A percentile compares a stretch with the other conserved stretches of the same genome.
phyloP scores from a whole-genome alignment of 2,329 filamentous ascomycete genomes.

The Penicillium sp. region DNA sequence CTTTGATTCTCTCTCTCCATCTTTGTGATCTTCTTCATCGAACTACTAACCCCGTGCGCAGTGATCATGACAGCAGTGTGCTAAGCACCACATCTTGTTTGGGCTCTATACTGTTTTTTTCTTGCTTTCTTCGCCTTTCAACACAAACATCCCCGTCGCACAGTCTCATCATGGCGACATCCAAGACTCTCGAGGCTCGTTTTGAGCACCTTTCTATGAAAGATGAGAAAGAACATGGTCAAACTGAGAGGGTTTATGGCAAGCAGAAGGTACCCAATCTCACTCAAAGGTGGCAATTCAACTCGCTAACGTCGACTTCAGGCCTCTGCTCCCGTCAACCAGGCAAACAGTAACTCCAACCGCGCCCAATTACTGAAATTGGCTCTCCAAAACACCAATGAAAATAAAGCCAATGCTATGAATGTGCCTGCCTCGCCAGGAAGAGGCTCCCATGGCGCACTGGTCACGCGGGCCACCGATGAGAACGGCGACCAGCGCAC shows the following conservation, averaged over 20 bases:
- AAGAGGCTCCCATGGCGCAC: constrained; percentile 57
- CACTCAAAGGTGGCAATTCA: neutral
- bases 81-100: constrained; percentile 2
- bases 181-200: constrained; percentile 77
- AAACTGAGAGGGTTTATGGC: constrained; percentile 58
- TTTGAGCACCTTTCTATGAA: constrained; percentile 88
- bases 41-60: constrained; percentile 8
- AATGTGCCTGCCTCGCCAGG: constrained; percentile 60
- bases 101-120: neutral
- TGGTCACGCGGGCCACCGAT: constrained; percentile 50
- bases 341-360: constrained; percentile 55
- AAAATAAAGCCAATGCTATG: constrained; percentile 57
- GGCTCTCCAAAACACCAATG: constrained; percentile 76
- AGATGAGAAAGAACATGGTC: constrained; percentile 75
- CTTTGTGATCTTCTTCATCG: constrained; percentile 10
- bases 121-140: constrained; percentile 8
- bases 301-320: constrained; percentile 31
- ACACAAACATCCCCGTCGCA: constrained; percentile 5
- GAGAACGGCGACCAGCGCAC: constrained; percentile 38
- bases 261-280: constrained; percentile 71
- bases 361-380: constrained; percentile 84
- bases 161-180: constrained; percentile 64
- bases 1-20: constrained; percentile 13
- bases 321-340: constrained; percentile 49
- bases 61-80: constrained; percentile 12